Percentiles rank a stretch among this genome's conserved stretches.
Evolutionary conservation across 1,284 basidiomycete species (phyloP).

Genomic region (Pseudozyma tsukubaensis): DNA sequence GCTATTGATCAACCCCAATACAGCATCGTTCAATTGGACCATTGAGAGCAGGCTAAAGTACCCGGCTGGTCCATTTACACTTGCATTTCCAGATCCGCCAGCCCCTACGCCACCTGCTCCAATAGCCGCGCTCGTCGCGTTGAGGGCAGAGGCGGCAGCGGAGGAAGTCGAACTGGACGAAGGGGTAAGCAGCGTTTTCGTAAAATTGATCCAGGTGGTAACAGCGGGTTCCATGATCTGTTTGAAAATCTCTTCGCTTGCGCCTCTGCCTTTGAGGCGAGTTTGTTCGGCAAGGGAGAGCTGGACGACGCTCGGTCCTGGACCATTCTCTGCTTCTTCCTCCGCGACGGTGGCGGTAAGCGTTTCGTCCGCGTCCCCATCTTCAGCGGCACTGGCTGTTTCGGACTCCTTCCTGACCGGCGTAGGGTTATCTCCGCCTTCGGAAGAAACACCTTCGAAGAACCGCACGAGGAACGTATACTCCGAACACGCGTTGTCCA

Average conservation of each 20-base stretch:
- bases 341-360: constrained; percentile 9
- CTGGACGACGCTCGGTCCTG: constrained; percentile 49
- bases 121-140: background rate
- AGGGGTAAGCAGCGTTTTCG: constrained; percentile 36
- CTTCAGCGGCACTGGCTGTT: background rate
- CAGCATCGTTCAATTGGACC: constrained; percentile 42
- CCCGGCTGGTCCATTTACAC: background rate
- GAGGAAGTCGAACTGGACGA: constrained; percentile 6
- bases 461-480: constrained; percentile 65
- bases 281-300: constrained; percentile 40
- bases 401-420: background rate
- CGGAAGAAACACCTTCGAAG: constrained; percentile 41
- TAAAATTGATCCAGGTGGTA: constrained; percentile 40
- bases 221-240: constrained; percentile 66
- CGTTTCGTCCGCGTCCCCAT: constrained; percentile 15
- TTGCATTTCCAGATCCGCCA: background rate
- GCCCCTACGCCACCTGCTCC: background rate
- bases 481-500: constrained; percentile 66
- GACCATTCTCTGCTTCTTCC: constrained; percentile 22
- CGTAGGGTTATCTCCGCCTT: constrained; percentile 1
- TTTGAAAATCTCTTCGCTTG: constrained; percentile 60
- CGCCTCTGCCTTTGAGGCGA: constrained; percentile 26
- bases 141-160: background rate
- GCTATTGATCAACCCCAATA: constrained; percentile 24
- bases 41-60: constrained; percentile 53